phyloP scores from a whole-genome alignment of 2,329 filamentous ascomycete genomes.

The Incumbomyces delicatus region DNA sequence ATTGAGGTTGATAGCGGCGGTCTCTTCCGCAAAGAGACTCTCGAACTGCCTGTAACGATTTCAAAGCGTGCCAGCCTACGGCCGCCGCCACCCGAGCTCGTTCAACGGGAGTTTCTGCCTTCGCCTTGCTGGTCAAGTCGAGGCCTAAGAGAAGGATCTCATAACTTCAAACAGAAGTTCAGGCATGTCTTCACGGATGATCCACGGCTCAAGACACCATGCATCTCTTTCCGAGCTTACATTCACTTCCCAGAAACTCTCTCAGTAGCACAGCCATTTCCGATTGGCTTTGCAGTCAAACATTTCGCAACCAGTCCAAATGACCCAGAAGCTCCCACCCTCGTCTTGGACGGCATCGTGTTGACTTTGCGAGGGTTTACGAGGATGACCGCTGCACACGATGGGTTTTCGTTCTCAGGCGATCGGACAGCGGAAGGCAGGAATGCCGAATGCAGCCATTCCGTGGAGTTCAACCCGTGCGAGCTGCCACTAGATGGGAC shows the following conservation, averaged over 20 bases:
- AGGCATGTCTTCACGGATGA: background rate
- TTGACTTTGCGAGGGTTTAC: background rate
- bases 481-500: background rate
- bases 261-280: background rate
- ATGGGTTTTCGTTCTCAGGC: background rate
- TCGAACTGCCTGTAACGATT: conserved; percentile 1
- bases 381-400: background rate
- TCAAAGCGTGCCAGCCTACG: background rate
- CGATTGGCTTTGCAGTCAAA: conserved; percentile 1
- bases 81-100: background rate
- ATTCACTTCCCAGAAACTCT: background rate
- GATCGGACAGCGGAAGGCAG: background rate
- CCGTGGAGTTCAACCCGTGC: background rate
- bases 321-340: conserved; percentile 3
- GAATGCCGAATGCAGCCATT: background rate
- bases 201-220: conserved; percentile 1
- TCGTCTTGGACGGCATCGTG: background rate
- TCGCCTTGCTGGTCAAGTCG: background rate
- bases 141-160: background rate
- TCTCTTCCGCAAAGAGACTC: background rate
- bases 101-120: background rate
- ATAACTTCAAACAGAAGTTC: conserved; percentile 5
- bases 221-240: background rate
- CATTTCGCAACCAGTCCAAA: background rate
- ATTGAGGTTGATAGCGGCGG: background rate